phyloP scores from a whole-genome alignment of 2,329 filamentous ascomycete species.

The Arthrobotrys sinensis region DNA sequence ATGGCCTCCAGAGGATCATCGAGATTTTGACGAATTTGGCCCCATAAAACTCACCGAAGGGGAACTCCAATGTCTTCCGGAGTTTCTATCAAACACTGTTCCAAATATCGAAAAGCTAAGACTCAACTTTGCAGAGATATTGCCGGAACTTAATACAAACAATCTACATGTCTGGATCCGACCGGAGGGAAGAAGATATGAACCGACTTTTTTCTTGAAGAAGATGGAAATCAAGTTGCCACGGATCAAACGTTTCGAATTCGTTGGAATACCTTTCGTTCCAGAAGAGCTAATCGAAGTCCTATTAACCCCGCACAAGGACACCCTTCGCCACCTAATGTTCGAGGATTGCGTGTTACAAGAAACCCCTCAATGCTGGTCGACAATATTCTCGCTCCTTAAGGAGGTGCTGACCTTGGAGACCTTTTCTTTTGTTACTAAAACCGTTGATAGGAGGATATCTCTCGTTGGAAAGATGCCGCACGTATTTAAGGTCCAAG shows the following conservation, averaged over 20 bases:
- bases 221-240: conserved; percentile 46
- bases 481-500: conserved; percentile 37
- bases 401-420: conserved; percentile 32
- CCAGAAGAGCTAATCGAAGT: conserved; percentile 22
- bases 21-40: conserved; percentile 19
- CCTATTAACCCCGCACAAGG: conserved; percentile 32
- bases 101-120: conserved; percentile 43
- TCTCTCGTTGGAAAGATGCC: conserved; percentile 31
- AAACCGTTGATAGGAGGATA: conserved; percentile 34
- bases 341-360: conserved; percentile 53
- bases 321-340: conserved; percentile 34
- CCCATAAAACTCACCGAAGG: conserved; percentile 16
- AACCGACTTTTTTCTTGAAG: conserved; percentile 34
- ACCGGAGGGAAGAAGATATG: conserved; percentile 20
- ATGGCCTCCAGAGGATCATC: conserved; percentile 17
- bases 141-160: conserved; percentile 7
- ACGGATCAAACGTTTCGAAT: conserved; percentile 37
- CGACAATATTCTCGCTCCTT: conserved; percentile 43
- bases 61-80: conserved; percentile 33
- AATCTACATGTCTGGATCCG: conserved; percentile 27
- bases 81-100: conserved; percentile 33
- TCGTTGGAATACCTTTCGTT: conserved; percentile 38
- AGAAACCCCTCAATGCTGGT: conserved; percentile 37
- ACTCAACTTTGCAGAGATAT: conserved; percentile 38
- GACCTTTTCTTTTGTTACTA: conserved; percentile 42